Evolutionary conservation across 495 filamentous ascomycete genomes (phyloP).

Genomic region (Chaetomium cochliodes): DNA sequence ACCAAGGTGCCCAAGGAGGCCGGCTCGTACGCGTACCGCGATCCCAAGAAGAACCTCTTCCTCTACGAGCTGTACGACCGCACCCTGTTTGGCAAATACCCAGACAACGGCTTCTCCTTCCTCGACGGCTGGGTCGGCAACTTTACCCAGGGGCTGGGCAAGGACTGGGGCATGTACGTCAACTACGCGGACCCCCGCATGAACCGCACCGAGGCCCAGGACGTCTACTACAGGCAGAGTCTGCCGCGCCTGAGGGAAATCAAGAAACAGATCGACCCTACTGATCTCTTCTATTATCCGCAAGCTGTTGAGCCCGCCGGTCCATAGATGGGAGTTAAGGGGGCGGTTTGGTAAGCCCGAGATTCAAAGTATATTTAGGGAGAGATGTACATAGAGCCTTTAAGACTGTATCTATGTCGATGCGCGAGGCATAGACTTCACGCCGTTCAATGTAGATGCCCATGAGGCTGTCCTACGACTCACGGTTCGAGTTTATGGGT

Average conservation of each 20-base stretch:
- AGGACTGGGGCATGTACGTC: conserved; percentile 49
- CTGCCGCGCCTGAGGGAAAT: conserved; percentile 52
- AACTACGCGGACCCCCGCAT: conserved; percentile 47
- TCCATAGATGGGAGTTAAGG: no score
- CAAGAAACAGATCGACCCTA: conserved; percentile 56
- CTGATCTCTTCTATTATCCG: conserved; percentile 62
- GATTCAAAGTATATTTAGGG: not conserved
- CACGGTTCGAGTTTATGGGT: no score
- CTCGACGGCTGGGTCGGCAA: conserved; percentile 43
- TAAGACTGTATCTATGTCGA: no score
- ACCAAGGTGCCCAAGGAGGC: conserved; percentile 34
- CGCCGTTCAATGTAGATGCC: no score
- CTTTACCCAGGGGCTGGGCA: conserved; percentile 35
- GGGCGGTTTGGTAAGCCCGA: no score
- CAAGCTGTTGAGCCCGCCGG: conserved; percentile 51
- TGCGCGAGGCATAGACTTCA: no score
- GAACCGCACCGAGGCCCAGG: conserved; percentile 38
- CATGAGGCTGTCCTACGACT: no score
- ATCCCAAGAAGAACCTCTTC: conserved; percentile 37
- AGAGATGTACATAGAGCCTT: not conserved
- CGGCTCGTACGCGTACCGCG: conserved; percentile 43
- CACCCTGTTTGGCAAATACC: conserved; percentile 29
- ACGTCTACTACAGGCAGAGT: conserved; percentile 54
- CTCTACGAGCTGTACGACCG: conserved; percentile 46
- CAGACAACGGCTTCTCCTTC: conserved; percentile 39